Base-by-base conservation (phyloP, 179 eudicot species). In the Dionaea muscipula region DNA sequence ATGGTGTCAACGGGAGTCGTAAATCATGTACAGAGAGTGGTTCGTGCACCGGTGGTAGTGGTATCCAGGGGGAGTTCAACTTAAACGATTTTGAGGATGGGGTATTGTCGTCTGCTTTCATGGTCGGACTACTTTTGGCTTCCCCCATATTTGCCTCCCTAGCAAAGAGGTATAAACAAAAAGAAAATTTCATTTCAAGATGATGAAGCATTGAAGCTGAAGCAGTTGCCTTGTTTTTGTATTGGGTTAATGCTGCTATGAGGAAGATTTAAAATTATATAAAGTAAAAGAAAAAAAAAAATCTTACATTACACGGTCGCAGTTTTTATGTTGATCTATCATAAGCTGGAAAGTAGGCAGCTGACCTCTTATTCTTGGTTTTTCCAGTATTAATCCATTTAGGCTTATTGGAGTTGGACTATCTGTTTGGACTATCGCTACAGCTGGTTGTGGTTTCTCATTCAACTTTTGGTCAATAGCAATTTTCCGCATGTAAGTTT, bases 41-140 rank as follows among this genome's bases (percentile, higher is more conserved):
- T 35, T 59, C 31, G 20, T 89, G 97, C 62, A 72, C 83, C 39
- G 62, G 77, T 64, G 97, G 97, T 57, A 90, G 61, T 68, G 97
- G 97, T 68, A 86, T 90, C 75, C 97, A 90, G 78, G 96, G 96
- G 2, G 78, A 74, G 44, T 91, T 87, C 63, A 65, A 79, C 68
- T 71, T 91, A 72, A 81, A 23, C 72, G 82, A 87, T 74, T 87
- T 84, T 69, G 70, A 91, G 78, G 98, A 91, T 81, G 98, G 98
- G 35, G 76, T 84, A 54, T 59, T 91, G 71, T 87, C 98, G 43
- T 91, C 98, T 56, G 98, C 98, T 50, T 91, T 91, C 80, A 87
- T 91, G 98, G 96, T 88, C 25, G 98, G 96, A 56, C 94, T 91
- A 71, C 77, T 87, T 17, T 71, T 82, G 67, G 94, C 96, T 50